Percentiles rank a stretch among this genome's conserved stretches.
Conservation (phyloP, 768 basidiomycete genomes). For the Suillus discolor region DNA sequence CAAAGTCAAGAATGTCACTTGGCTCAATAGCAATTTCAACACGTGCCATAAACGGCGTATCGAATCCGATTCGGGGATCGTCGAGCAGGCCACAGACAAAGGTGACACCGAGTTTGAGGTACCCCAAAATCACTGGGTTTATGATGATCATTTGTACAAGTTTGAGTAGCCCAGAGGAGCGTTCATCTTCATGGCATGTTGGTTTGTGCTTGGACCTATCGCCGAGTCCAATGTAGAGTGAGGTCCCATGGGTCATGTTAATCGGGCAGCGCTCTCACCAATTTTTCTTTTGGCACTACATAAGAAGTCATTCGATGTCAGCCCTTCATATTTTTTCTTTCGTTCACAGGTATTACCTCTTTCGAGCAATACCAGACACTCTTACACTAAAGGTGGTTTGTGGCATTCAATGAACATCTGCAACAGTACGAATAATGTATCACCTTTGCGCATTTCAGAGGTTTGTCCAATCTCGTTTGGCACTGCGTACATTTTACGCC, state of each 20-base stretch:
- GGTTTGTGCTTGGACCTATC: neutral
- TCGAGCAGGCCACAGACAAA: neutral
- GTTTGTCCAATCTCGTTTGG: neutral
- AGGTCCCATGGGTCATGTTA: neutral
- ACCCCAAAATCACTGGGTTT: neutral
- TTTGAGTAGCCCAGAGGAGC: neutral
- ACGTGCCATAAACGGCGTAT: neutral
- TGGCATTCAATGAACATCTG: neutral
- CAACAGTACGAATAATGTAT: neutral
- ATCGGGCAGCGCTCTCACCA: neutral
- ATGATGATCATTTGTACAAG: neutral
- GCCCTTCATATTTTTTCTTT: neutral
- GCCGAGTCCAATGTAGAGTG: neutral
- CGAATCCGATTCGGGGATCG: neutral
- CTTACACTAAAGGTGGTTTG: neutral
- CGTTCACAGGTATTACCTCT: neutral
- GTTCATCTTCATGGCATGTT: neutral
- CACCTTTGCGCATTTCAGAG: neutral
- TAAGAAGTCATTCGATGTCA: neutral
- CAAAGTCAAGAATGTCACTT: neutral
- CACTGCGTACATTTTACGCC: neutral
- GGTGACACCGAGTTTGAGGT: neutral
- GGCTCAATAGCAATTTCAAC: neutral
- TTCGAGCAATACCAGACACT: neutral
- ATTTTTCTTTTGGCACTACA: neutral